Base-by-base conservation (phyloP, 768 basidiomycete species). In the Asterophora lycoperdoides region DNA sequence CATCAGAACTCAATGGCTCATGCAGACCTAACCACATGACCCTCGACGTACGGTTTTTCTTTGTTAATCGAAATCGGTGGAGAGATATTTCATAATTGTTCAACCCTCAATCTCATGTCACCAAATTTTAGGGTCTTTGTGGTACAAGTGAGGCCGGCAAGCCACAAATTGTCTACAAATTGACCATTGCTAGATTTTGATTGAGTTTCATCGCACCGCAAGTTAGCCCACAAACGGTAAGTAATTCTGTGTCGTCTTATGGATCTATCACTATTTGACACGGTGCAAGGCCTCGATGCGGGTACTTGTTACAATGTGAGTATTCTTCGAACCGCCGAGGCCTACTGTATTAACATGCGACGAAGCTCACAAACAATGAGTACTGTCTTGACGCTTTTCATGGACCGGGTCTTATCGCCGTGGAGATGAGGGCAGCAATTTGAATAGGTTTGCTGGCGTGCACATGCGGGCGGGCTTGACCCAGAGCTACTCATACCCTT, bases 391-490 rank as follows among this genome's bases (percentile, higher is more conserved):
- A 41, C 23, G 13, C 11, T 23, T 26, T 13, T 11, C 23, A 41
- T 41, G 14, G 5, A 41, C 28, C 8, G 34, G n/a, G 9, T 37
- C 44, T 37, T 45, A 45, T 45, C 19, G 15, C 44, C 44, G 44
- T 45, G 44, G 44, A 45, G 35, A 45, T 37, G 20, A 45, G 34
- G 26, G 7, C 30, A 2, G 14, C 9, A 9, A 7, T 5, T 11
- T 14, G 17, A 8, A 8, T 17, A 19, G 13, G 18, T 17, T 20
- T n/a, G 3, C 14, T n/a, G n/a, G n/a, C 14, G 20, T 13, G 9
- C 13, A 23, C 40, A 28, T 26, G 14, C 40, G 18, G 8, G 2
- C 11, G n/a, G n/a, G n/a, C 10, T n/a, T 41, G 26, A 15, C 23
- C 23, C 23, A 23, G 3, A 23, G 23, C 28, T 41, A 14, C n/a